Percentiles rank a stretch among this genome's conserved stretches.
phyloP scores from a whole-genome alignment of 805 yeast species.

The Hanseniaspora singularis region DNA sequence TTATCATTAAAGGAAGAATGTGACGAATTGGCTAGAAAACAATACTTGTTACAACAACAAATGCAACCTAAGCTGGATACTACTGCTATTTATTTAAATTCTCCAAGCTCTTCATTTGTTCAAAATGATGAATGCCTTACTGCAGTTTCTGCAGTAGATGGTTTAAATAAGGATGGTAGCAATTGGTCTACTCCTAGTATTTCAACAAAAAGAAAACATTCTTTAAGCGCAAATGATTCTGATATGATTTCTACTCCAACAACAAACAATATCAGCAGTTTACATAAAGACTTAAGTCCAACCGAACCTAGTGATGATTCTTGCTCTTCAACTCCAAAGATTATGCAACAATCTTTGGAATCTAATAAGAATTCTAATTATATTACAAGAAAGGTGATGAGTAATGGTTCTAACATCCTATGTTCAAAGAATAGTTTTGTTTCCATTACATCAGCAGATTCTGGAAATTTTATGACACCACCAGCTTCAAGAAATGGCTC shows the following conservation, averaged over 20 bases:
- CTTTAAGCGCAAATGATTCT: constrained; percentile 5
- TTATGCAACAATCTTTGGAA: constrained; percentile 4
- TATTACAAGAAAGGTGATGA: no score
- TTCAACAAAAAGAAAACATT: constrained; percentile 12
- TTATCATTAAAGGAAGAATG: constrained; percentile 3
- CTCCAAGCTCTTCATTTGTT: constrained; percentile 4
- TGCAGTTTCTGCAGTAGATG: neutral
- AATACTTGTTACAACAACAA: constrained; percentile 7
- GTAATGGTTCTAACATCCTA: no score
- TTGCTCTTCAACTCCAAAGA: neutral
- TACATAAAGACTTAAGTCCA: no score
- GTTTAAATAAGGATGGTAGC: neutral
- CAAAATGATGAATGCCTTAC: constrained; percentile 6
- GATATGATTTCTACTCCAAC: constrained; percentile 10
- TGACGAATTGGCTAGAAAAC: constrained; percentile 8
- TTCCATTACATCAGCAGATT: no score
- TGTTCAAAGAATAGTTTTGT: no score
- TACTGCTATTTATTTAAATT: constrained; percentile 10
- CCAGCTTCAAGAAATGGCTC: constrained; percentile 14
- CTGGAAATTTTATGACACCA: constrained; percentile 13
- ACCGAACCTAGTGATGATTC: neutral
- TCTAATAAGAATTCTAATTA: no score
- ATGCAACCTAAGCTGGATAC: neutral
- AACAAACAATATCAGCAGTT: neutral
- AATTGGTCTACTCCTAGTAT: constrained; percentile 13